Conservation (phyloP, 176 grass and related monocot genomes). For the Eleusine coracana region DNA sequence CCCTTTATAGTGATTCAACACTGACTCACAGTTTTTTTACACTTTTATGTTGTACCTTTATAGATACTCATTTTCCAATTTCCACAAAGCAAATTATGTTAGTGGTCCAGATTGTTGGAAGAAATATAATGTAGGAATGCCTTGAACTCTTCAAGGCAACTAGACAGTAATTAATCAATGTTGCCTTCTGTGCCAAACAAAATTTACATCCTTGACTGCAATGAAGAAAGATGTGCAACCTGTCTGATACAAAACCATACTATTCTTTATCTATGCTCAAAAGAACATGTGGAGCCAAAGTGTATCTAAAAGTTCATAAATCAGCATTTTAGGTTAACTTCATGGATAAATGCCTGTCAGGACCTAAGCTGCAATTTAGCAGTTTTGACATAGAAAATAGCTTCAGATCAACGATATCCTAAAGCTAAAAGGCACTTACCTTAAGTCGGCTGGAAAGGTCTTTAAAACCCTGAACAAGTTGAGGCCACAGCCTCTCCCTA, state of each 20-base stretch:
- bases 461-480: constrained; percentile 94
- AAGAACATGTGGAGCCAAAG: neutral
- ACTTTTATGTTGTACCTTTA: neutral
- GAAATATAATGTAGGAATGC: neutral
- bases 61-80: neutral
- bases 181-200: neutral
- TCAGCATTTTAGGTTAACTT: neutral
- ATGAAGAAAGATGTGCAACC: neutral
- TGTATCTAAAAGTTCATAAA: constrained; percentile 2
- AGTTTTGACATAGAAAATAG: neutral
- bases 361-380: neutral
- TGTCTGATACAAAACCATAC: neutral
- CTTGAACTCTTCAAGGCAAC: constrained; percentile 4
- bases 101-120: neutral
- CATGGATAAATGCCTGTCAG: neutral
- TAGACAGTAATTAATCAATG: neutral
- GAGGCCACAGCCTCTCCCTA: constrained; percentile 94
- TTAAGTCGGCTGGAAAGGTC: constrained; percentile 94
- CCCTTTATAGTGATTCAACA: neutral
- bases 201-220: neutral
- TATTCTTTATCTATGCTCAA: constrained; percentile 3
- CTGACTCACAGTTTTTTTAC: neutral
- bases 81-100: constrained; percentile 1
- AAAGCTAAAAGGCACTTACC: constrained; percentile 36
- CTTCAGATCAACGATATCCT: no score